Conservation (phyloP, 2,329 filamentous ascomycete genomes). For the Aspergillus sp. region DNA sequence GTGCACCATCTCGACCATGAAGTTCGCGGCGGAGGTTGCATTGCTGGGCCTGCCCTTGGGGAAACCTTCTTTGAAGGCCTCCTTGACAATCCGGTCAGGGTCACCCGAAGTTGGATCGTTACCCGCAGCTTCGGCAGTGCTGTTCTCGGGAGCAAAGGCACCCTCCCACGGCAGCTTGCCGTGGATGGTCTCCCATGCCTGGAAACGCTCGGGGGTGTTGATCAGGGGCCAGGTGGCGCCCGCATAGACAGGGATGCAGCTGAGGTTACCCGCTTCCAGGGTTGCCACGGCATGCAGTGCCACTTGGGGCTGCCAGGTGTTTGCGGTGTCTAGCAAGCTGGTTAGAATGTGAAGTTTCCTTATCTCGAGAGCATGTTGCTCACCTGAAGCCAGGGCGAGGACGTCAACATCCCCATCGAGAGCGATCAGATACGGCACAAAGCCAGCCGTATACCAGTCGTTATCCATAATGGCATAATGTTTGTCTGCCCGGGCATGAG, state of each 20-base stretch:
- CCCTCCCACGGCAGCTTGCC: conserved; percentile 48
- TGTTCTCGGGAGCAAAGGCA: conserved; percentile 44
- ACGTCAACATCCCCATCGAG: conserved; percentile 46
- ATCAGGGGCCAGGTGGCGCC: conserved; percentile 49
- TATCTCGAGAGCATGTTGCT: neutral
- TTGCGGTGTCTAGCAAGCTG: conserved; percentile 35
- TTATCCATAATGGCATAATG: conserved; percentile 46
- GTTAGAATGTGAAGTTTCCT: neutral
- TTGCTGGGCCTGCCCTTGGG: conserved; percentile 43
- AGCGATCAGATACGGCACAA: conserved; percentile 47
- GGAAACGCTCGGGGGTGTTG: conserved; percentile 44
- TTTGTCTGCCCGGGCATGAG: conserved; percentile 9
- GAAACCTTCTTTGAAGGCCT: conserved; percentile 47
- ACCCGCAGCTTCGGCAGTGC: conserved; percentile 41
- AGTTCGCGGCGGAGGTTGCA: conserved; percentile 40
- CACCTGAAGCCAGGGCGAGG: conserved; percentile 36
- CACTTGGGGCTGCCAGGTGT: conserved; percentile 47
- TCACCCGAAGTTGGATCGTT: conserved; percentile 47
- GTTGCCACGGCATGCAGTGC: conserved; percentile 48
- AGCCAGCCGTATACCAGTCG: conserved; percentile 44
- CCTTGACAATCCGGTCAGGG: conserved; percentile 39
- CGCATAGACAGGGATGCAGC: conserved; percentile 49
- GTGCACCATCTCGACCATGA: conserved; percentile 49
- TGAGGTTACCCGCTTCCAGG: conserved; percentile 46
- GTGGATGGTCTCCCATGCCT: conserved; percentile 45